Conservation (phyloP, 2,329 filamentous ascomycete species). For the Beauveria sp. region DNA sequence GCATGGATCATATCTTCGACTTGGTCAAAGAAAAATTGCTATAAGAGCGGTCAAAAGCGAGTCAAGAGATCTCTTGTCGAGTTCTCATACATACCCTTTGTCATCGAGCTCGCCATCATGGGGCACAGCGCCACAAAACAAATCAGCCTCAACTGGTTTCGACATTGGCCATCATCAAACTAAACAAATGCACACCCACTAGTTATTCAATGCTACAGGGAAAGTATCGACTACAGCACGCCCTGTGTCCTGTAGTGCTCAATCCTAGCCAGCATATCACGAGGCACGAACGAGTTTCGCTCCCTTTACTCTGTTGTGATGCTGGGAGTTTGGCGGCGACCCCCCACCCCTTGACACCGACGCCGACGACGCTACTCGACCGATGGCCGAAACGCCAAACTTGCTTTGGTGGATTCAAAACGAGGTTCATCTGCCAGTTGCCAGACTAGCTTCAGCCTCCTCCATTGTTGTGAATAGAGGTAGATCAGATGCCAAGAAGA, state of each 20-base stretch:
- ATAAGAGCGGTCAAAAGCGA: too few relatives aligned
- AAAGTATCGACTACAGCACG: background rate
- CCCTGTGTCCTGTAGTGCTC: background rate
- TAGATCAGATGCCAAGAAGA: constrained; percentile 8
- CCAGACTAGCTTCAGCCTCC: background rate
- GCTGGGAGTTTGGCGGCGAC: background rate
- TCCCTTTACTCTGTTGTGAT: background rate
- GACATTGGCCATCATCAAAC: constrained; percentile 4
- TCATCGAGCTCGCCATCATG: too few relatives aligned
- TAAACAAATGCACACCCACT: constrained; percentile 3
- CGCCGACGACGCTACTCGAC: background rate
- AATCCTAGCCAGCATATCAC: background rate
- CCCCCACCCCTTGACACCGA: background rate
- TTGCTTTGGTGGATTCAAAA: background rate
- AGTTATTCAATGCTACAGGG: constrained; percentile 2
- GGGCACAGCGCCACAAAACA: background rate
- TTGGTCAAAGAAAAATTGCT: too few relatives aligned
- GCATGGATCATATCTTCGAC: too few relatives aligned
- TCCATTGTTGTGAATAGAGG: background rate
- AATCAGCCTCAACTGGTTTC: constrained; percentile 9
- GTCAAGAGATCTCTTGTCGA: too few relatives aligned
- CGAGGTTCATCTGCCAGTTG: background rate
- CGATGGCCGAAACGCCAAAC: background rate
- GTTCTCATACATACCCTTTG: too few relatives aligned
- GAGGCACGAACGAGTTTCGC: background rate